Conservation (phyloP, 805 yeast genomes). For the Ogataea kodamae region DNA sequence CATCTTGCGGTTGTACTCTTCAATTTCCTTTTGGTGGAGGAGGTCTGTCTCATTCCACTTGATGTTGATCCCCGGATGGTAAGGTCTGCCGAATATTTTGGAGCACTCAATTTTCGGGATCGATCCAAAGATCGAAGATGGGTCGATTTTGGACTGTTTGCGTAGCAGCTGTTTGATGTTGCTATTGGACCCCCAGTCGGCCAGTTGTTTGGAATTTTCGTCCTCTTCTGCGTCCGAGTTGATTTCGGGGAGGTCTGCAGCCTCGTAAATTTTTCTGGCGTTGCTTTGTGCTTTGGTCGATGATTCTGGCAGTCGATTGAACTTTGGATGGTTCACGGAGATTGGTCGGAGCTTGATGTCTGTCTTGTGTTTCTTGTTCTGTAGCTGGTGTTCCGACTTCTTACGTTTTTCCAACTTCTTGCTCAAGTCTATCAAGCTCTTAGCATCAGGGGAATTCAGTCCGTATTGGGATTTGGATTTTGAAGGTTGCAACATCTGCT, state of each 20-base stretch:
- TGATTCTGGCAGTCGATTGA: conserved; percentile 12
- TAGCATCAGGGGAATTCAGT: conserved; percentile 15
- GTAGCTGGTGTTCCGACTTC: conserved; percentile 16
- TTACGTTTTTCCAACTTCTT: conserved; percentile 21
- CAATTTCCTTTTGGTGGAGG: conserved; percentile 24
- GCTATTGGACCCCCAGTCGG: conserved; percentile 25
- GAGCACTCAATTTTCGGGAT: conserved; percentile 21
- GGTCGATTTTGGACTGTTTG: conserved; percentile 24
- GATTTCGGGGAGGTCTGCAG: conserved; percentile 22
- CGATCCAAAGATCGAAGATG: conserved; percentile 27
- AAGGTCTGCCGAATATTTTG: conserved; percentile 23
- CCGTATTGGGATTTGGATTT: conserved; percentile 11
- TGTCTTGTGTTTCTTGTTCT: conserved; percentile 11
- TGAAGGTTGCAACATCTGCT: conserved; percentile 22
- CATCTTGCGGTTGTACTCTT: conserved; percentile 29
- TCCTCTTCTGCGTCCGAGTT: conserved; percentile 26
- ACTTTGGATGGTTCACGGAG: conserved; percentile 19
- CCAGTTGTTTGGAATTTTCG: conserved; percentile 17
- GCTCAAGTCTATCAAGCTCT: conserved; percentile 18
- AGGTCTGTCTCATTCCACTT: conserved; percentile 25
- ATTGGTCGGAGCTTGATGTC: conserved; percentile 15
- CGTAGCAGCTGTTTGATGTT: conserved; percentile 18
- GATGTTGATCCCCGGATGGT: conserved; percentile 25
- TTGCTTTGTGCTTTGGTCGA: conserved; percentile 1
- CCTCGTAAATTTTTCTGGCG: conserved; percentile 2